Base-by-base conservation (phyloP, 345 rosid genomes). In the Alliaria petiolata region DNA sequence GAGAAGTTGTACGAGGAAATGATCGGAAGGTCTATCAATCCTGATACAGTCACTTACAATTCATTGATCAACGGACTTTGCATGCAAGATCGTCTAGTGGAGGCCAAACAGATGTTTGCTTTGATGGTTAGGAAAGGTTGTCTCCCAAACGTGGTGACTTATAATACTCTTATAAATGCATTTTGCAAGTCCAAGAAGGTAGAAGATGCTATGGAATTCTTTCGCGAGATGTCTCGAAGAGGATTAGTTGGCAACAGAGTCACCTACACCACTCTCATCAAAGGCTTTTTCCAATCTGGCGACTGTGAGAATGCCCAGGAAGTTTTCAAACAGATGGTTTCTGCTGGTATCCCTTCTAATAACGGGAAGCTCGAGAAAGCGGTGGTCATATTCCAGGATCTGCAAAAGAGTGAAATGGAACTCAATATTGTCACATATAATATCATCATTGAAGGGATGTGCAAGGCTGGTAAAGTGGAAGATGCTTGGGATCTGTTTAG, bases 301-400 rank as follows among this genome's bases (percentile, higher is more conserved):
- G 50, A 68, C 20, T 46, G 36, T 58, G 62, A 62, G 15, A 67
- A 45, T 35, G 80, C 78, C 3, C 51, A 45, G 40, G 3, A 28
- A n/a, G 38, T 80, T 5, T 77, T 61, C 53, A 26, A 42, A 26
- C 53, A 74, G 17, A 82, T 77, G 81, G 19, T 6, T 12, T 15
- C 12, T 65, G 33, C 9, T 71, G 43, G 43, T 12, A n/a, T 39
- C 2, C n/a, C 43, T 39, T n/a, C 6, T 1, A 4, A 4, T 13
- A 39, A 39, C 2, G 43, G 43, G 43, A 39, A 39, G 38, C 0
- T 35, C 2, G 38, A 35, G 38, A 35, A 2, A 8, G 38, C 38
- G 2, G 8, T 35, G 38, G 38, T 35, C 11, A 35, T 35, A 35
- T 35, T 35, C 3, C 11, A 35, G 4, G 38, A 35, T 35, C 2